Conservation (phyloP, 179 eudicot genomes). For the Pouteria campechiana region DNA sequence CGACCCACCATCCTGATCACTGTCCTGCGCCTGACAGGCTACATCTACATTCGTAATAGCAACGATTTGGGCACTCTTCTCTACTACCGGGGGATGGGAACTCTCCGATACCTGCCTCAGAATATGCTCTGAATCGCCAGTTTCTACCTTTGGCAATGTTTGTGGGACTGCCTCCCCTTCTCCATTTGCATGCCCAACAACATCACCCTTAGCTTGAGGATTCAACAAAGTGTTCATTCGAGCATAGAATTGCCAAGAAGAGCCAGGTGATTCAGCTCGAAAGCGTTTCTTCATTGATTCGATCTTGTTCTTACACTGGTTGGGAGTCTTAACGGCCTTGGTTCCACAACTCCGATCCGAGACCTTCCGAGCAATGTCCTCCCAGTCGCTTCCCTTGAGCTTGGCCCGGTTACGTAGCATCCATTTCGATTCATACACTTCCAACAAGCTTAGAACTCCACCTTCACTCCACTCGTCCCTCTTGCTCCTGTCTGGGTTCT, state of each 20-base stretch:
- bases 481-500: constrained; percentile 63
- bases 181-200: no score
- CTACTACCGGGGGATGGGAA: no score
- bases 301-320: constrained; percentile 96
- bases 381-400: constrained; percentile 96
- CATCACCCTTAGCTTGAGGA: no score
- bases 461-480: constrained; percentile 99
- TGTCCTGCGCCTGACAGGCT: no score
- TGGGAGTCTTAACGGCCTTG: constrained; percentile 74
- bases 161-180: no score
- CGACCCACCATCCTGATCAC: no score
- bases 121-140: no score
- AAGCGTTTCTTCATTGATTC: constrained; percentile 99
- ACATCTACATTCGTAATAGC: no score
- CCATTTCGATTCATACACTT: constrained; percentile 91
- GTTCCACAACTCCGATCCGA: constrained; percentile 42
- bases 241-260: constrained; percentile 78
- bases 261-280: constrained; percentile 68
- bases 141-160: no score
- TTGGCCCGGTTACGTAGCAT: constrained; percentile 80
- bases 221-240: constrained; percentile 56
- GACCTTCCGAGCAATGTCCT: constrained; percentile 77
- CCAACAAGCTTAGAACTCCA: constrained; percentile 63
- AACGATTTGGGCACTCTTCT: no score
- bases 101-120: no score